phyloP scores from a whole-genome alignment of 1,284 basidiomycete genomes.

The Polyporus tsugae region DNA sequence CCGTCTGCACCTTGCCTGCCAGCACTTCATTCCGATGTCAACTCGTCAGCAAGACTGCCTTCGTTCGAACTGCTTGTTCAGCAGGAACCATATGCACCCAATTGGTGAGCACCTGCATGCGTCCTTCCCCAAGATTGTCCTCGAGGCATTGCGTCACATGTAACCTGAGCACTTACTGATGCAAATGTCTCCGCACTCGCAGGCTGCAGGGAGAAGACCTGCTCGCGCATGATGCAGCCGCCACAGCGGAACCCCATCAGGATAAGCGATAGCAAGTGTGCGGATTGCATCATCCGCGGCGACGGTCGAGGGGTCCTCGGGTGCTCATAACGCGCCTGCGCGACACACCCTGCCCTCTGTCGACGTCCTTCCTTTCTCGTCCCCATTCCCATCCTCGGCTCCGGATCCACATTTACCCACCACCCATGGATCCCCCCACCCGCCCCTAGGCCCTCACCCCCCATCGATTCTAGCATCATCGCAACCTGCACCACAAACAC shows the following conservation, averaged over 20 bases:
- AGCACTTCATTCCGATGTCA: slow-evolving; percentile 80
- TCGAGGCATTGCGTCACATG: slow-evolving; percentile 13
- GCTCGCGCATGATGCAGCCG: slow-evolving; percentile 71
- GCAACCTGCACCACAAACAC: slow-evolving; percentile 17
- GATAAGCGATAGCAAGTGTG: slow-evolving; percentile 67
- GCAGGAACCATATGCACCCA: slow-evolving; percentile 66
- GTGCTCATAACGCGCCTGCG: slow-evolving; percentile 19
- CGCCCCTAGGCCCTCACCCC: neutral
- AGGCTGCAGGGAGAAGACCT: slow-evolving; percentile 70
- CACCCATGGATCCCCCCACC: neutral
- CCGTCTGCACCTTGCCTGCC: slow-evolving; percentile 73
- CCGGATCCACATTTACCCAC: neutral
- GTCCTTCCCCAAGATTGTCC: slow-evolving; percentile 1
- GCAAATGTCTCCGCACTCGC: slow-evolving; percentile 10
- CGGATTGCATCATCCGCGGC: slow-evolving; percentile 58
- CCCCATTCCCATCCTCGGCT: slow-evolving; percentile 1
- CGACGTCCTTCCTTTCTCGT: slow-evolving; percentile 10
- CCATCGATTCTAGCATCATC: slow-evolving; percentile 10
- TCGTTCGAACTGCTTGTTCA: slow-evolving; percentile 72
- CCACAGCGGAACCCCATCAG: slow-evolving; percentile 80
- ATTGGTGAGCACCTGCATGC: slow-evolving; percentile 51
- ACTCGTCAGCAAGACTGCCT: slow-evolving; percentile 76
- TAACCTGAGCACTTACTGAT: slow-evolving; percentile 18
- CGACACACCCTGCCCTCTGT: slow-evolving; percentile 17
- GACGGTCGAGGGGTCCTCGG: slow-evolving; percentile 40